Evolutionary conservation across 2,329 filamentous ascomycete genomes (phyloP).

Genomic region (Fusarium sp.): DNA sequence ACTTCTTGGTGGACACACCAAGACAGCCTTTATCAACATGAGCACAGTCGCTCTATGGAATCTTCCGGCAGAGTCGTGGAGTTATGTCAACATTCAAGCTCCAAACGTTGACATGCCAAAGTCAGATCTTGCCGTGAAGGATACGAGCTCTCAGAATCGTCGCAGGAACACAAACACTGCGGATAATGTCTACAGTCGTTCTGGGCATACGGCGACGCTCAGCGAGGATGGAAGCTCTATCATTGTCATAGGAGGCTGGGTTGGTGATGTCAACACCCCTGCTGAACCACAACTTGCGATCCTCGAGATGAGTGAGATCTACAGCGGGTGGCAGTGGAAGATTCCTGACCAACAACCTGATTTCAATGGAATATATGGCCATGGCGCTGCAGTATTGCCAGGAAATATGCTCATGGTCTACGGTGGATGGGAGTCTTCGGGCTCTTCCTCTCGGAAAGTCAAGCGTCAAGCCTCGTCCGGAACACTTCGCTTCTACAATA

Average conservation of each 20-base stretch:
- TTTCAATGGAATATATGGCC: slow-evolving; percentile 65
- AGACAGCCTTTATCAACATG: slow-evolving; percentile 90
- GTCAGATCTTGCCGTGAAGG: slow-evolving; percentile 65
- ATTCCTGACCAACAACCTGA: slow-evolving; percentile 64
- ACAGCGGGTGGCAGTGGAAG: slow-evolving; percentile 78
- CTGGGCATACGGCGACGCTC: slow-evolving; percentile 87
- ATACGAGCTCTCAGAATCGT: slow-evolving; percentile 4
- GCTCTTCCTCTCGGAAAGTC: slow-evolving; percentile 42
- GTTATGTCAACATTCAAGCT: slow-evolving; percentile 74
- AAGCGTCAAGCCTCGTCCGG: slow-evolving; percentile 48
- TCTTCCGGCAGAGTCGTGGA: slow-evolving; percentile 87
- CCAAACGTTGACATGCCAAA: slow-evolving; percentile 49
- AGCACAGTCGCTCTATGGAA: slow-evolving; percentile 88
- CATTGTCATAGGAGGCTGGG: slow-evolving; percentile 89
- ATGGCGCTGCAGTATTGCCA: slow-evolving; percentile 70
- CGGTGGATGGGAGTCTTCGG: slow-evolving; percentile 68
- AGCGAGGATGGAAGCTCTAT: slow-evolving; percentile 81
- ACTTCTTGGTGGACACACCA: slow-evolving; percentile 85
- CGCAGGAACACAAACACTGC: slow-evolving; percentile 42
- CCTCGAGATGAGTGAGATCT: slow-evolving; percentile 77
- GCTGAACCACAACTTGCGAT: slow-evolving; percentile 85
- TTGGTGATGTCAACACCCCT: slow-evolving; percentile 78
- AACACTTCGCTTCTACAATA: slow-evolving; percentile 61
- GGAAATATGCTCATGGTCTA: slow-evolving; percentile 76
- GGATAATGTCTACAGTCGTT: slow-evolving; percentile 75